Conservation (phyloP, 2,329 filamentous ascomycete species). For the Pseudogymnoascus sp. region DNA sequence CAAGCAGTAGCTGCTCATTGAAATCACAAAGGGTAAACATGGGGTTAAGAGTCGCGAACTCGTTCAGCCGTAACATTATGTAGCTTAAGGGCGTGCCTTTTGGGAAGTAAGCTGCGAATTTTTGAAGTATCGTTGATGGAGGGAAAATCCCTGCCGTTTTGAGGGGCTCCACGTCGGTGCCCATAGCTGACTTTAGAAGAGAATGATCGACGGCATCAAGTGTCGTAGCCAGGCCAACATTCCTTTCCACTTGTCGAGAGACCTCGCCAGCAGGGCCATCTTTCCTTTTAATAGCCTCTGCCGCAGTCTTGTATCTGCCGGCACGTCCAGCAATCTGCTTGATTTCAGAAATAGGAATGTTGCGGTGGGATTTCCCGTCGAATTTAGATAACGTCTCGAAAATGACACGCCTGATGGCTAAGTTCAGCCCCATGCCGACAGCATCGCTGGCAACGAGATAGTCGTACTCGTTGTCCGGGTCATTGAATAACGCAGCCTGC, state of each 20-base stretch:
- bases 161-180: constrained; percentile 58
- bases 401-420: constrained; percentile 85
- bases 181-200: constrained; percentile 57
- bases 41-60: constrained; percentile 57
- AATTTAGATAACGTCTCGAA: constrained; percentile 75
- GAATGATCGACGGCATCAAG: constrained; percentile 65
- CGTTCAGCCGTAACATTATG: constrained; percentile 68
- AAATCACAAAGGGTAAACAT: constrained; percentile 67
- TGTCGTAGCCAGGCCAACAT: constrained; percentile 69
- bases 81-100: constrained; percentile 75
- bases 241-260: constrained; percentile 15
- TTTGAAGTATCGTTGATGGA: constrained; percentile 62
- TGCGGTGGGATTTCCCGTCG: constrained; percentile 43
- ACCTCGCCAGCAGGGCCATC: background rate
- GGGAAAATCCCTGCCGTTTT: constrained; percentile 68
- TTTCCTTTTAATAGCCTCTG: constrained; percentile 40
- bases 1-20: constrained; percentile 55
- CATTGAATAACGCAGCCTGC: constrained; percentile 90
- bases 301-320: constrained; percentile 73
- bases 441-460: constrained; percentile 90
- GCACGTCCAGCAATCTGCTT: constrained; percentile 95
- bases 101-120: constrained; percentile 77
- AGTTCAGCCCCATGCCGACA: constrained; percentile 93
- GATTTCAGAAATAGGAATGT: constrained; percentile 66
- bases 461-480: constrained; percentile 92